Evolutionary conservation across 352 stramenopile genomes (phyloP).

Genomic region (Bremia lactucae): DNA sequence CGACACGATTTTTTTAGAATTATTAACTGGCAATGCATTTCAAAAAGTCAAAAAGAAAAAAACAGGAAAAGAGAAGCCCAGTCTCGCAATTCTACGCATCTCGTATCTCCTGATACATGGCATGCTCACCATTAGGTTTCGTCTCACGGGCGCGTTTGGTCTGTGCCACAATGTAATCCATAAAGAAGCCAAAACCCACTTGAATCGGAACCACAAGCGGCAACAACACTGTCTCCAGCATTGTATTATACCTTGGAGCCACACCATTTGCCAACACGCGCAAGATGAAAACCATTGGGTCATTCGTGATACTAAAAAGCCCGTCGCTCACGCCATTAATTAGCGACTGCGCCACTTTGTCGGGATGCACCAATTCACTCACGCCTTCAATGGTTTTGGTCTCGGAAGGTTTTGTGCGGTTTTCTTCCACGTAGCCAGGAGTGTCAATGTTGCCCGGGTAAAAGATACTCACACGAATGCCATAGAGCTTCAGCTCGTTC

Average conservation of each 20-base stretch:
- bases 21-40: no score
- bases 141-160: constrained; percentile 38
- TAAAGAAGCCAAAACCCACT: constrained; percentile 65
- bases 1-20: no score
- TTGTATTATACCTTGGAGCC: constrained; percentile 52
- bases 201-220: constrained; percentile 56
- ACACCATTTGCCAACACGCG: constrained; percentile 67
- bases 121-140: constrained; percentile 57
- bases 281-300: constrained; percentile 62
- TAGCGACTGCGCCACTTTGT: constrained; percentile 54
- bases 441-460: constrained; percentile 83
- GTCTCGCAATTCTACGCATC: no score
- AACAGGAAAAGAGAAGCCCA: no score
- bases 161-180: constrained; percentile 66
- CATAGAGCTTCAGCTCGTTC: constrained; percentile 67
- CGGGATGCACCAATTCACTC: constrained; percentile 33
- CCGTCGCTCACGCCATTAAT: constrained; percentile 55
- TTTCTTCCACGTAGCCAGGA: constrained; percentile 61
- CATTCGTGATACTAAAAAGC: constrained; percentile 75
- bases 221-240: constrained; percentile 60
- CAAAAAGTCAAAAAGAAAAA: no score
- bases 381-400: constrained; percentile 67
- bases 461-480: constrained; percentile 62
- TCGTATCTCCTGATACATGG: no score
- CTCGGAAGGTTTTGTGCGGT: constrained; percentile 61